These are phyloP conservation scores for Brasilioporus rufonigricans DNA, from an alignment of 768 basidiomycete genomes.

Conservation along the genomic window DNA sequence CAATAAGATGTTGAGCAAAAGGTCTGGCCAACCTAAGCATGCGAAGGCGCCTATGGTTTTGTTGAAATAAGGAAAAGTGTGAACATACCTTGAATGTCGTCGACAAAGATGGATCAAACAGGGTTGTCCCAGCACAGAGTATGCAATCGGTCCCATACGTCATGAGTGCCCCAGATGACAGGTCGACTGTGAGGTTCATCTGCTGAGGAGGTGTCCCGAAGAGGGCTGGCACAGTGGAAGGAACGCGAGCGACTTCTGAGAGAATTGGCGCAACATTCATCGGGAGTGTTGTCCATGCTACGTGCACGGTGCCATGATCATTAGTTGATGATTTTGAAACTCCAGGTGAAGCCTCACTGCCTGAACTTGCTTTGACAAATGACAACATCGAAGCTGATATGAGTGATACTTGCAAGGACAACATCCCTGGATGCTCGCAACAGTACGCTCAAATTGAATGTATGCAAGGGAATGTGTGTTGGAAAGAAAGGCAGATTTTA, in stretches of 20 bases:
- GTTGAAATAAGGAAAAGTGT: not conserved
- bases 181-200: constrained; percentile 23
- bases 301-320: not conserved
- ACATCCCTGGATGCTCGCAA: not conserved
- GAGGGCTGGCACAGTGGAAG: constrained; percentile 18
- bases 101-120: constrained; percentile 23
- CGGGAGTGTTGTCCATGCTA: constrained; percentile 27
- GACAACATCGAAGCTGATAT: constrained; percentile 3
- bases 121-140: constrained; percentile 21
- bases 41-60: not conserved
- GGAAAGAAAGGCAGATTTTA: not conserved
- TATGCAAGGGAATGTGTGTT: not conserved
- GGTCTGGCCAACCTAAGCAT: not conserved
- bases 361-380: constrained; percentile 12
- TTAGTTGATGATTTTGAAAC: not conserved
- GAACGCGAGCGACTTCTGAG: constrained; percentile 3
- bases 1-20: not conserved
- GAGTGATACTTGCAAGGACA: not conserved
- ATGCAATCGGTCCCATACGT: constrained; percentile 25
- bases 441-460: not conserved
- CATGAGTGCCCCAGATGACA: constrained; percentile 11
- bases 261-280: constrained; percentile 22
- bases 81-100: constrained; percentile 25
- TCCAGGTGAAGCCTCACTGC: constrained; percentile 7
- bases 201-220: constrained; percentile 29